Conservation (phyloP, 495 filamentous ascomycete genomes). For the Penicillium riverlandense region DNA sequence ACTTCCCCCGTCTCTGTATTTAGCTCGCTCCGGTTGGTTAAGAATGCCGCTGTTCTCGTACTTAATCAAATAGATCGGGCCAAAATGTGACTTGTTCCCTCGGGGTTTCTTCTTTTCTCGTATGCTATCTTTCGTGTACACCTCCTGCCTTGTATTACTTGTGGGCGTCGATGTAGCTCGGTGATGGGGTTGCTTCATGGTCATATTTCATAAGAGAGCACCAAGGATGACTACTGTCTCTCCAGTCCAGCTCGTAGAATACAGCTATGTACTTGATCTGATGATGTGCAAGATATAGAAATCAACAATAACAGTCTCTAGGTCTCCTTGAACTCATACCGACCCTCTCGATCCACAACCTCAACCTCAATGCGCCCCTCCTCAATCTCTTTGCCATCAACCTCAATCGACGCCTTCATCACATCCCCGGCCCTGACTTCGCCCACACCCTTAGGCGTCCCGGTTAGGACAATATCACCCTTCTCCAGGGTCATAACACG, state of each 20-base stretch:
- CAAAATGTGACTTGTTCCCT: slow-evolving; percentile 38
- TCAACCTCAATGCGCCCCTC: slow-evolving; percentile 79
- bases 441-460: slow-evolving; percentile 95
- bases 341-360: slow-evolving; percentile 61
- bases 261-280: neutral
- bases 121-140: slow-evolving; percentile 9
- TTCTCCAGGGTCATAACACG: slow-evolving; percentile 89
- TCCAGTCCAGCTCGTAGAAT: no score
- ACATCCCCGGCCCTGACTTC: slow-evolving; percentile 78
- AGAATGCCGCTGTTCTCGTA: slow-evolving; percentile 30
- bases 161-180: no score
- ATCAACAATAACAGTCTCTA: slow-evolving; percentile 6
- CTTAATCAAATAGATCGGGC: slow-evolving; percentile 36
- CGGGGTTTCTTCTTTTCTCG: slow-evolving; percentile 22
- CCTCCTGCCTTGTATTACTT: neutral
- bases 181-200: no score
- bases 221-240: neutral
- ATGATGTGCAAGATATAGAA: neutral
- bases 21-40: slow-evolving; percentile 38
- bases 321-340: slow-evolving; percentile 42
- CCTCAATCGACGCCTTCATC: slow-evolving; percentile 76
- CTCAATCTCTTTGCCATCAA: slow-evolving; percentile 76
- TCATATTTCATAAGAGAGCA: no score
- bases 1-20: slow-evolving; percentile 25
- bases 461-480: slow-evolving; percentile 89